Conservation (phyloP, 2,329 filamentous ascomycete genomes). For the Clarireedia sp. region DNA sequence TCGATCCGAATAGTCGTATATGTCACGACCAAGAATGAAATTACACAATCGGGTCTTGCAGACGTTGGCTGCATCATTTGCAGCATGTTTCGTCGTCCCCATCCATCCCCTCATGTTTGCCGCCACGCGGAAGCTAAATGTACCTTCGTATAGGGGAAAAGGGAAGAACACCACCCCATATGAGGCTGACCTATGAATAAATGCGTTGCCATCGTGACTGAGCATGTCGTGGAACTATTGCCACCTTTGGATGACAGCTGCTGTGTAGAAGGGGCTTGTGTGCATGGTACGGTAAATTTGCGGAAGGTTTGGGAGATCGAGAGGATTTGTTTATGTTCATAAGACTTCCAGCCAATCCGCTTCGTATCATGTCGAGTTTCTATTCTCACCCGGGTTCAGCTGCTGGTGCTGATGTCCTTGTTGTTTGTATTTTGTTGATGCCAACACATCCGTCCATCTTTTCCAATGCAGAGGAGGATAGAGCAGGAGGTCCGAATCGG, state of each 20-base stretch:
- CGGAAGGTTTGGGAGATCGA: background rate
- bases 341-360: constrained; percentile 8
- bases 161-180: background rate
- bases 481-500: constrained; percentile 1
- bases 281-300: constrained; percentile 6
- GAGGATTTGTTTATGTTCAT: constrained; percentile 5
- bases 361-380: constrained; percentile 1
- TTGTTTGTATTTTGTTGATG: constrained; percentile 7
- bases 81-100: background rate
- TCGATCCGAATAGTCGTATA: background rate
- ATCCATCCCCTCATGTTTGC: constrained; percentile 3
- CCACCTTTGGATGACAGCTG: constrained; percentile 8
- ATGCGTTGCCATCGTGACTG: constrained; percentile 11
- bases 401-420: constrained; percentile 3
- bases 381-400: constrained; percentile 9
- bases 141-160: constrained; percentile 9
- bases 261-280: constrained; percentile 7
- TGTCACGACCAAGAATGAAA: background rate
- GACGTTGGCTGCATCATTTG: background rate
- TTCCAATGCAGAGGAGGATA: constrained; percentile 3
- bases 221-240: constrained; percentile 6
- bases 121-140: constrained; percentile 9
- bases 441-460: constrained; percentile 10
- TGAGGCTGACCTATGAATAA: constrained; percentile 12
- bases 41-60: background rate